These are phyloP conservation scores for Pseudozyma sp. DNA, from an alignment of 1,284 basidiomycete genomes.

Conservation along the genomic window DNA sequence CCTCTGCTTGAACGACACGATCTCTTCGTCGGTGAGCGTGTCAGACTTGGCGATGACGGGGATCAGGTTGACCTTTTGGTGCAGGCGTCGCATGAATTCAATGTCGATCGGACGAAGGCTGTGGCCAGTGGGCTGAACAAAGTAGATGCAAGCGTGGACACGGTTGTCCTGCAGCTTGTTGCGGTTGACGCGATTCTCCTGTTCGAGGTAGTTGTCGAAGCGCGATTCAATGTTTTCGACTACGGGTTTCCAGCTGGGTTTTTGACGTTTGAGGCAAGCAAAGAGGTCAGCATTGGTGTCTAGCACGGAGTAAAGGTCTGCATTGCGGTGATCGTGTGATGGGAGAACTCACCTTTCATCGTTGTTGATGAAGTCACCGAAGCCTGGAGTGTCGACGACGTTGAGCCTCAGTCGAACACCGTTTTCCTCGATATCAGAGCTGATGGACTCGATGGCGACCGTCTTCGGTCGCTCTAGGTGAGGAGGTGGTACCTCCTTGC, in stretches of 20 bases:
- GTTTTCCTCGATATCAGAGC: constrained; percentile 68
- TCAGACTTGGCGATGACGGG: constrained; percentile 68
- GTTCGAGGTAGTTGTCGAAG: constrained; percentile 67
- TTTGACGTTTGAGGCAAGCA: too few species aligned
- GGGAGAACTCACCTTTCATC: constrained; percentile 53
- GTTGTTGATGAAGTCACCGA: constrained; percentile 68
- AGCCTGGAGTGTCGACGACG: constrained; percentile 68
- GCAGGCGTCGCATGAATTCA: constrained; percentile 67
- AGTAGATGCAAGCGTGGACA: constrained; percentile 68
- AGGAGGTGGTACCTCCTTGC: constrained; percentile 64
- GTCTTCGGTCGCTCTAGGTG: constrained; percentile 64
- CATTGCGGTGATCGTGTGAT: neutral
- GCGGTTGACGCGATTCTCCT: constrained; percentile 68
- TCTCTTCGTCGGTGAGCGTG: constrained; percentile 65
- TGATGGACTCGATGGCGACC: constrained; percentile 67
- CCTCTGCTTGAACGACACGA: constrained; percentile 63
- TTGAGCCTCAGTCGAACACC: constrained; percentile 67
- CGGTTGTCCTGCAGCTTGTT: constrained; percentile 67
- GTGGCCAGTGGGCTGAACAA: constrained; percentile 68
- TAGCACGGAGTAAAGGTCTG: neutral
- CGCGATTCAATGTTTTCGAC: constrained; percentile 68
- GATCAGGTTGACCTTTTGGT: constrained; percentile 67
- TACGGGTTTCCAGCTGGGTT: constrained; percentile 63
- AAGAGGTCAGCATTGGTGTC: neutral
- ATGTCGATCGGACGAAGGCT: constrained; percentile 67